Percentiles rank a stretch among this genome's conserved stretches.
phyloP scores from a whole-genome alignment of 2,329 filamentous ascomycete genomes.

The Zarea fungicola region DNA sequence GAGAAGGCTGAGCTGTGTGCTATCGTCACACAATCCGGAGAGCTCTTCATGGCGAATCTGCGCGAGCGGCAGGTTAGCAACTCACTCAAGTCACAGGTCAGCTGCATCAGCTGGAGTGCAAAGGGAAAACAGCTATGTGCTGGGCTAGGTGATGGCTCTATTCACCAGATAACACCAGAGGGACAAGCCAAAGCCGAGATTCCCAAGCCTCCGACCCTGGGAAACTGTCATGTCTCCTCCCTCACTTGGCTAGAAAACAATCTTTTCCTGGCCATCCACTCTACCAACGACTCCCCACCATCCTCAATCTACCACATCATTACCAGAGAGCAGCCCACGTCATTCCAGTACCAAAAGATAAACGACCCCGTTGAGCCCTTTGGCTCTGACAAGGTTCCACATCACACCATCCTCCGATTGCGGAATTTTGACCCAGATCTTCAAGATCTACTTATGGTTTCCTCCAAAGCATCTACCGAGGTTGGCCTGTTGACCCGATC shows the following conservation, averaged over 20 bases:
- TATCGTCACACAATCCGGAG: slow-evolving; percentile 72
- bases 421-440: slow-evolving; percentile 76
- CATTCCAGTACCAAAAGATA: slow-evolving; percentile 69
- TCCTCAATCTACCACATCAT: slow-evolving; percentile 75
- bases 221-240: slow-evolving; percentile 68
- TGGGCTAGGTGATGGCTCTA: slow-evolving; percentile 74
- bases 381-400: slow-evolving; percentile 59
- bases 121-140: slow-evolving; percentile 90
- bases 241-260: slow-evolving; percentile 87
- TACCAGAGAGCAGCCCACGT: slow-evolving; percentile 54
- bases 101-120: slow-evolving; percentile 84
- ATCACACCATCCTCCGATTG: slow-evolving; percentile 73
- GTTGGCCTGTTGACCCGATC: slow-evolving; percentile 74
- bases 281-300: slow-evolving; percentile 51
- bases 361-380: slow-evolving; percentile 70
- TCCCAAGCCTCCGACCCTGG: slow-evolving; percentile 66
- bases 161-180: slow-evolving; percentile 77
- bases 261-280: slow-evolving; percentile 76
- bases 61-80: slow-evolving; percentile 61
- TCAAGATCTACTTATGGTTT: slow-evolving; percentile 74
- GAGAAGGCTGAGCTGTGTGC: slow-evolving; percentile 72
- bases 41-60: slow-evolving; percentile 78
- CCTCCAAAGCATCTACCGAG: slow-evolving; percentile 74
- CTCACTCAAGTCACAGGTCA: slow-evolving; percentile 66
- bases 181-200: slow-evolving; percentile 74